A percentile compares a stretch with the other conserved stretches of the same genome.
These are phyloP conservation scores for Tuber aestivum DNA, from an alignment of 495 filamentous ascomycete genomes.

Conservation along the genomic window DNA sequence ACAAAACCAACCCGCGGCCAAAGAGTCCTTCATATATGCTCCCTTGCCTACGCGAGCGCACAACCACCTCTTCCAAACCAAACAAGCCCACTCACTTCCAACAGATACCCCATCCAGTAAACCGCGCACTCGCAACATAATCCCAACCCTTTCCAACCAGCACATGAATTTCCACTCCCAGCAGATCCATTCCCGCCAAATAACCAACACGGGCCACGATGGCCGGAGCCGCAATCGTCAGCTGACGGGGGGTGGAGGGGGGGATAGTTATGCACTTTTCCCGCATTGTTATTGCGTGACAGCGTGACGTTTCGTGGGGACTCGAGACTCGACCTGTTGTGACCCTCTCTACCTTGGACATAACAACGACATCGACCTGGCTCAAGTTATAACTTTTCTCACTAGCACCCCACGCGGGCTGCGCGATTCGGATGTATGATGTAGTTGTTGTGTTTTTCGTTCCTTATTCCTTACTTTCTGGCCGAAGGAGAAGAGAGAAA, in stretches of 20 bases:
- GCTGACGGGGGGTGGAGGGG: background rate
- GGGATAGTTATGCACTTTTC: background rate
- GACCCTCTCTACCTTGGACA: background rate
- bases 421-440: background rate
- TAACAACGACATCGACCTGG: background rate
- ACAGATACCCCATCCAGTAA: background rate
- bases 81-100: background rate
- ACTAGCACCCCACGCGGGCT: background rate
- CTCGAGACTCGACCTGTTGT: background rate
- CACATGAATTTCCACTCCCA: background rate
- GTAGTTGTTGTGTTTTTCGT: background rate
- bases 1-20: background rate
- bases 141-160: background rate
- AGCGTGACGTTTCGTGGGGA: background rate
- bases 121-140: background rate
- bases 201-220: background rate
- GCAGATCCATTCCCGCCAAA: background rate
- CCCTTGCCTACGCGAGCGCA: background rate
- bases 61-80: background rate
- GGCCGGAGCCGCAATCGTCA: background rate
- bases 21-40: background rate
- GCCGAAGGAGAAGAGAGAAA: background rate
- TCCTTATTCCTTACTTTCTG: background rate
- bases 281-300: conserved; percentile 2
- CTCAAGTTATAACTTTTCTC: background rate